These are phyloP conservation scores for Botryobasidium botryosum DNA, from an alignment of 768 basidiomycete species.

Conservation along the genomic window DNA sequence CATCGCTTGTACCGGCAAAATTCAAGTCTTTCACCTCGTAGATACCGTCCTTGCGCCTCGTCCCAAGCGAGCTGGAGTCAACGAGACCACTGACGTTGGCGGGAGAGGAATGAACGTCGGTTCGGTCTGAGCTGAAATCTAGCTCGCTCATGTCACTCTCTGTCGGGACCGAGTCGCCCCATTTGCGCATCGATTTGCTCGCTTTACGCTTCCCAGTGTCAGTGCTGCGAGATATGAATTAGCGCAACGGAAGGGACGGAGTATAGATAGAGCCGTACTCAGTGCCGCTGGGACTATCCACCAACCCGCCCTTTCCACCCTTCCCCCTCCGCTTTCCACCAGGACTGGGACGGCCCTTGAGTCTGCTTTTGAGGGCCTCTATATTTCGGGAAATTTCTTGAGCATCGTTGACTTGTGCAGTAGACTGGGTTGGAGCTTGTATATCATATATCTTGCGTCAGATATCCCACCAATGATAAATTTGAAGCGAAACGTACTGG, in stretches of 20 bases:
- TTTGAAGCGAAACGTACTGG: slow-evolving; percentile 6
- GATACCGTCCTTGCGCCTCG: slow-evolving; percentile 44
- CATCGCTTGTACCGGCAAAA: slow-evolving; percentile 33
- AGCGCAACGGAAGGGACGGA: neutral
- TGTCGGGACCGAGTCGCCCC: slow-evolving; percentile 70
- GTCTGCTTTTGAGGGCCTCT: slow-evolving; percentile 68
- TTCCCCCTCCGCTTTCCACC: slow-evolving; percentile 34
- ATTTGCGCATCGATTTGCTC: slow-evolving; percentile 71
- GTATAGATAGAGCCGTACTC: slow-evolving; percentile 36
- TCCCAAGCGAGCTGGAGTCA: slow-evolving; percentile 25
- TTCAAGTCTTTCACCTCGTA: slow-evolving; percentile 81
- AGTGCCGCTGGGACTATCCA: slow-evolving; percentile 37
- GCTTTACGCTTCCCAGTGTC: slow-evolving; percentile 38
- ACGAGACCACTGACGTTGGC: slow-evolving; percentile 20
- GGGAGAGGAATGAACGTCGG: slow-evolving; percentile 28
- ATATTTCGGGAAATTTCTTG: slow-evolving; percentile 88
- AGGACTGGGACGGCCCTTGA: slow-evolving; percentile 49
- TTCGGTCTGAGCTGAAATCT: slow-evolving; percentile 65
- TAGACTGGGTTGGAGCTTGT: slow-evolving; percentile 31
- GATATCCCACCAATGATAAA: too few species aligned
- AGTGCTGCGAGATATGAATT: slow-evolving; percentile 27
- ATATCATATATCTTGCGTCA: too few species aligned
- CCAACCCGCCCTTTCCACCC: slow-evolving; percentile 34
- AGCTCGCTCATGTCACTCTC: slow-evolving; percentile 81
- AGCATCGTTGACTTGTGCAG: slow-evolving; percentile 48